These are phyloP conservation scores for Oehlia diaphana DNA, from an alignment of 192 early-diverging fungal species.

Conservation along the genomic window DNA sequence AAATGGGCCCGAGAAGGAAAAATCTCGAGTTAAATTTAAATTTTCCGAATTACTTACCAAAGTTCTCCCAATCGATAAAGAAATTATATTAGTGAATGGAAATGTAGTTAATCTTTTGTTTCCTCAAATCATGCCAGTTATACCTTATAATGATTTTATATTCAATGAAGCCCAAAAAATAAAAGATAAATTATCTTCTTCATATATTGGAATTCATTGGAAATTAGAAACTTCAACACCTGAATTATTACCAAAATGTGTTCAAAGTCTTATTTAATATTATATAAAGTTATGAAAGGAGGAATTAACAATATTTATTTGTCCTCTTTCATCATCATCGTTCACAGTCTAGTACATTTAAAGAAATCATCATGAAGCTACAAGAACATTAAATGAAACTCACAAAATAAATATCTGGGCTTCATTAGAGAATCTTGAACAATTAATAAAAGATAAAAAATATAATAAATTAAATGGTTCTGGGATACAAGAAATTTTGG, in stretches of 20 bases:
- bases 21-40: too few species aligned
- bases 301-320: neutral
- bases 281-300: neutral
- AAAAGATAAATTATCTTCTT: neutral
- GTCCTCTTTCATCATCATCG: neutral
- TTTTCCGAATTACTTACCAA: too few species aligned
- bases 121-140: neutral
- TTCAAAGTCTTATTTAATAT: neutral
- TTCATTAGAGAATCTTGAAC: neutral
- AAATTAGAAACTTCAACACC: neutral
- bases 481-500: slow-evolving; percentile 22
- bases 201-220: slow-evolving; percentile 17
- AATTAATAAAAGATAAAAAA: neutral
- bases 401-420: neutral
- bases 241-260: slow-evolving; percentile 1
- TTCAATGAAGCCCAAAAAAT: neutral
- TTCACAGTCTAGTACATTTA: too few species aligned
- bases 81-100: too few species aligned
- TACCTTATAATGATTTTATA: neutral
- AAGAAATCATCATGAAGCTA: slow-evolving; percentile 9
- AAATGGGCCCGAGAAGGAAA: too few species aligned
- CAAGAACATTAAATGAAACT: neutral
- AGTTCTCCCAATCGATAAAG: too few species aligned
- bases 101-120: too few species aligned
- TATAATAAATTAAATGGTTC: neutral